Evolutionary conservation across 352 stramenopile species (phyloP).

Genomic region (Globisporangium lucens): DNA sequence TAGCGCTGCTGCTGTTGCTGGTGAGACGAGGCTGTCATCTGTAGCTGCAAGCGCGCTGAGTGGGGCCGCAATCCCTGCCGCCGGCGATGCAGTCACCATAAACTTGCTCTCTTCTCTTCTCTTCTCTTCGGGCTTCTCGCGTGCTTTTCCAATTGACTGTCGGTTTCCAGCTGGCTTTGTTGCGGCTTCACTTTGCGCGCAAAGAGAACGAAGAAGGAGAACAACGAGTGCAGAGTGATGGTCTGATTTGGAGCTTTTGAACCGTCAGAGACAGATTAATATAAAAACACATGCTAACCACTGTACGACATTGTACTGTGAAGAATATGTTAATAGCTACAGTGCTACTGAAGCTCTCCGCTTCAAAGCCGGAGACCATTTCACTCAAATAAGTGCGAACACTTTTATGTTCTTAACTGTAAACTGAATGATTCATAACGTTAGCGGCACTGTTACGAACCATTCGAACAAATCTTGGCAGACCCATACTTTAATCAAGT

Average conservation of each 20-base stretch:
- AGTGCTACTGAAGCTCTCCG: too few species aligned
- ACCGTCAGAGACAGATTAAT: neutral
- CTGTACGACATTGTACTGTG: neutral
- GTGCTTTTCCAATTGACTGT: neutral
- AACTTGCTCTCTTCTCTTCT: neutral
- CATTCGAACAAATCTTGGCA: too few species aligned
- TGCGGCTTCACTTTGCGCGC: neutral
- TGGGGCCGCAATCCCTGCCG: neutral
- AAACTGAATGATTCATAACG: too few species aligned
- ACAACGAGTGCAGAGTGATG: neutral
- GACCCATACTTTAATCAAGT: too few species aligned
- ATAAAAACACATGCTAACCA: neutral
- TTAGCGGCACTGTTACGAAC: too few species aligned
- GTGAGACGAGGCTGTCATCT: neutral
- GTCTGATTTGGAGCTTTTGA: neutral
- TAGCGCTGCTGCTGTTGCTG: neutral
- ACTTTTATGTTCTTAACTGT: too few species aligned
- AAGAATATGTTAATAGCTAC: too few species aligned
- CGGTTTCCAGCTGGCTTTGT: neutral
- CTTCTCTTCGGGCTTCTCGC: neutral
- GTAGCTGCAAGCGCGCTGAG: conserved; percentile 1
- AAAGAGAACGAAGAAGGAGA: neutral
- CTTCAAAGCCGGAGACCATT: too few species aligned
- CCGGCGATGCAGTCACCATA: neutral
- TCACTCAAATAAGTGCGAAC: too few species aligned